Evolutionary conservation across 495 filamentous ascomycete species (phyloP).

Genomic region (Physcia stellaris): DNA sequence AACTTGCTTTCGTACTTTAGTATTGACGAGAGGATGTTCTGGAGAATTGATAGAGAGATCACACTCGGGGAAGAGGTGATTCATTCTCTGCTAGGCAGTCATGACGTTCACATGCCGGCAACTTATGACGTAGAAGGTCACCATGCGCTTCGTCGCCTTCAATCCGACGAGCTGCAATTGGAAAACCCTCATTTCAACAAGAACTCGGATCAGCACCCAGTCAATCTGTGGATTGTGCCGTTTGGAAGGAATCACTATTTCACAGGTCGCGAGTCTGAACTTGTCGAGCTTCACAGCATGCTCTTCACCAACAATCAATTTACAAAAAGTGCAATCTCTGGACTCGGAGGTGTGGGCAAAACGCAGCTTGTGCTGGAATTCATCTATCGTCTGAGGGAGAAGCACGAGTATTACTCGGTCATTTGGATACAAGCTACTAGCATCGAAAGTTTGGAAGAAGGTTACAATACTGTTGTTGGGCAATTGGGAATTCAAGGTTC

Average conservation of each 20-base stretch:
- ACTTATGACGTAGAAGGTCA: no score
- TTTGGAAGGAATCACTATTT: conserved; percentile 20
- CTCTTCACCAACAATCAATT: conserved; percentile 7
- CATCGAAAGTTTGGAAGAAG: conserved; percentile 28
- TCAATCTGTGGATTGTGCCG: no score
- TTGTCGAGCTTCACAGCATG: conserved; percentile 10
- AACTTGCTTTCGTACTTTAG: no score
- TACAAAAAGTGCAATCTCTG: conserved; percentile 9
- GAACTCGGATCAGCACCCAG: no score
- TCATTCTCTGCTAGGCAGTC: no score
- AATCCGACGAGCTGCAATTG: no score
- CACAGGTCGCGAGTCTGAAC: conserved; percentile 15
- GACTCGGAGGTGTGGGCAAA: conserved; percentile 12
- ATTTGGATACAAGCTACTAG: conserved; percentile 35
- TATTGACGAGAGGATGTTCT: no score
- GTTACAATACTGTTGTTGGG: conserved; percentile 27
- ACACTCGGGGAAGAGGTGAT: no score
- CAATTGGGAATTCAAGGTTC: conserved; percentile 2
- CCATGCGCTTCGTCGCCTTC: no score
- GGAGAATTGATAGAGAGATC: no score
- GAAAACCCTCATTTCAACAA: no score
- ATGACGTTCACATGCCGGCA: no score
- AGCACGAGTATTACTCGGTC: conserved; percentile 26
- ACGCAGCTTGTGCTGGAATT: conserved; percentile 30
- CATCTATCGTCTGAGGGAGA: conserved; percentile 25